These are phyloP conservation scores for Cladosporium sp. DNA, from an alignment of 2,329 filamentous ascomycete species.

Conservation along the genomic window DNA sequence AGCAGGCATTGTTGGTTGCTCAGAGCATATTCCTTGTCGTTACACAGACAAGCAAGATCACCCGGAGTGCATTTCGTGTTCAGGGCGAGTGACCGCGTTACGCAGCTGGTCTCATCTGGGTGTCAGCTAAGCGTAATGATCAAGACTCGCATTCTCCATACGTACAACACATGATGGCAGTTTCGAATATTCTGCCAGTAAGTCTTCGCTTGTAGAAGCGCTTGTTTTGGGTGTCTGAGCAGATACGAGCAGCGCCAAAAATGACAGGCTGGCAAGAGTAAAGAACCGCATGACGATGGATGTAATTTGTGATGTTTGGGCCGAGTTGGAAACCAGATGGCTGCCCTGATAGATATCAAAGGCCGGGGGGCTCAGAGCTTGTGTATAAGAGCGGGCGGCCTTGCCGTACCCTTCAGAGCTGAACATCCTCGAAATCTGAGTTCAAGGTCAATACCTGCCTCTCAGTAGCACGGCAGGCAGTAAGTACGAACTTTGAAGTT, in stretches of 20 bases:
- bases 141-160: background rate
- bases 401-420: background rate
- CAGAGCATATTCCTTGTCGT: background rate
- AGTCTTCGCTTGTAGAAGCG: background rate
- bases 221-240: background rate
- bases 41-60: background rate
- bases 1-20: background rate
- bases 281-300: background rate
- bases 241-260: background rate
- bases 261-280: background rate
- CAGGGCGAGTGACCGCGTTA: background rate
- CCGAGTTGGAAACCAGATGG: background rate
- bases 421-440: background rate
- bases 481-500: too few species aligned
- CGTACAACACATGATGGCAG: slow-evolving; percentile 1
- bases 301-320: background rate
- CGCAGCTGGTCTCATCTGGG: background rate
- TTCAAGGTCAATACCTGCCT: too few species aligned
- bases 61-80: background rate
- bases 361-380: background rate
- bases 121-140: background rate
- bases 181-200: background rate
- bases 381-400: background rate
- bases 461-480: too few species aligned
- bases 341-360: background rate